Evolutionary conservation across 306 rosid genomes (phyloP).

Genomic region (Biancaea sappan): DNA sequence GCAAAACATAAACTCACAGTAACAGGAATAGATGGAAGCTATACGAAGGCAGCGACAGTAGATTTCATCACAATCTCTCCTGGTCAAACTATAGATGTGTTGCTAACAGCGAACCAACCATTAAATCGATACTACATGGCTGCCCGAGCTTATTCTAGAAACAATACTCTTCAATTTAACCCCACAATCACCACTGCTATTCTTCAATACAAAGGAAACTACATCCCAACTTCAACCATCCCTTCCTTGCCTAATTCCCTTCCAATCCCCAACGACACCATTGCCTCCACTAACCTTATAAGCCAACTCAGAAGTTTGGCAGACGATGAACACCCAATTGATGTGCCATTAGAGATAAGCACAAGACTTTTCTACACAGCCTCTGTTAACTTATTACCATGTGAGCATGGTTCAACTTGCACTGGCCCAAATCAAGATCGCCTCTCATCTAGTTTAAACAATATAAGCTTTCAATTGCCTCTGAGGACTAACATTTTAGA

Average conservation of each 20-base stretch:
- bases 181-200: constrained; percentile 50
- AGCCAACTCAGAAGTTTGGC: constrained; percentile 44
- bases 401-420: constrained; percentile 21
- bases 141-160: constrained; percentile 37
- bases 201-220: not conserved
- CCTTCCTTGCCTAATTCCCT: constrained; percentile 42
- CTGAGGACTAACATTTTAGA: constrained; percentile 24
- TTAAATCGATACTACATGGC: constrained; percentile 52
- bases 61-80: not conserved
- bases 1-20: constrained; percentile 56
- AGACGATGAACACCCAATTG: constrained; percentile 25
- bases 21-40: constrained; percentile 58
- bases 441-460: constrained; percentile 56
- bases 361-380: constrained; percentile 25
- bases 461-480: constrained; percentile 45
- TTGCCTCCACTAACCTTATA: constrained; percentile 27
- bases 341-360: constrained; percentile 35
- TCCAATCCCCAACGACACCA: constrained; percentile 45
- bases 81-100: no score
- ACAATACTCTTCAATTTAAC: constrained; percentile 10
- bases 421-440: constrained; percentile 33
- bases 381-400: constrained; percentile 47
- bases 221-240: not conserved
- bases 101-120: constrained; percentile 42
- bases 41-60: constrained; percentile 46